Conservation (phyloP, 2,329 filamentous ascomycete species). For the Zymoseptoria pseudotritici region DNA sequence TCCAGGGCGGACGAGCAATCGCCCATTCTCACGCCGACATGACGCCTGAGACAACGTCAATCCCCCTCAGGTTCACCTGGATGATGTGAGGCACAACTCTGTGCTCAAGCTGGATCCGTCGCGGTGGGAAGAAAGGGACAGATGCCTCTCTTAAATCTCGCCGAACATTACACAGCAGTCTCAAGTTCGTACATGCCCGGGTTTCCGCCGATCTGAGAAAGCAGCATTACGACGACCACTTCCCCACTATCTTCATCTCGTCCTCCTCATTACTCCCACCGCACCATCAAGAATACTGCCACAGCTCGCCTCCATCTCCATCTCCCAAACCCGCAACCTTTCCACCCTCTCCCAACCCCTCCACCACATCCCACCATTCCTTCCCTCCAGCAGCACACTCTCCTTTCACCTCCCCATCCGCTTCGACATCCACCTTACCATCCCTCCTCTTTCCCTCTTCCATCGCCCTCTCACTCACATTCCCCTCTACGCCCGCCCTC, state of each 20-base stretch:
- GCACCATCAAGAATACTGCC: neutral
- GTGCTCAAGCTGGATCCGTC: no score
- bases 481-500: conserved; percentile 1
- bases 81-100: no score
- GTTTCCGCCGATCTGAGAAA: no score
- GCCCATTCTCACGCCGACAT: no score
- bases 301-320: neutral
- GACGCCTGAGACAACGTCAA: no score
- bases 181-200: no score
- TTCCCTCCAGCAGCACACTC: no score
- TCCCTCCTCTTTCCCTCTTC: neutral
- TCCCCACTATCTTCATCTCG: neutral
- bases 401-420: neutral
- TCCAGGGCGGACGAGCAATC: no score
- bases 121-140: no score
- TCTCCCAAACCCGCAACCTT: neutral
- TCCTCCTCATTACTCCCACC: neutral
- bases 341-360: neutral
- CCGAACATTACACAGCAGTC: no score
- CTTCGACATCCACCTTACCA: neutral
- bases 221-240: neutral
- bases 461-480: neutral
- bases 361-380: neutral
- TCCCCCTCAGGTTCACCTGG: no score
- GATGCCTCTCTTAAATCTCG: no score